Conservation (phyloP, 257 asterid genomes). For the Solanum appendiculatum region DNA sequence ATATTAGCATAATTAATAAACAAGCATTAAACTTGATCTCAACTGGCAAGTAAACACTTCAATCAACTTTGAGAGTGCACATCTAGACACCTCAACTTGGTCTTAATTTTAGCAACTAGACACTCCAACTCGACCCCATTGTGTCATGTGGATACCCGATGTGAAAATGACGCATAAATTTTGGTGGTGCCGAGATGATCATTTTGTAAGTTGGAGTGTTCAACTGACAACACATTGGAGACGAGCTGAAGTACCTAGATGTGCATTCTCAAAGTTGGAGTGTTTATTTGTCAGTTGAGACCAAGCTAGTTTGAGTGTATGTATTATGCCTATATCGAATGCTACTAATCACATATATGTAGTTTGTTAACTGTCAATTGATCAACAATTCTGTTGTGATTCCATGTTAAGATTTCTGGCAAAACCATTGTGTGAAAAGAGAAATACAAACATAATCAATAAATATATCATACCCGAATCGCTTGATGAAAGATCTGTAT, state of each 20-base stretch:
- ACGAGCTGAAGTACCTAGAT: not conserved
- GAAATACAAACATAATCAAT: not conserved
- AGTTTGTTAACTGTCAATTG: not conserved
- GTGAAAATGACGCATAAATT: not conserved
- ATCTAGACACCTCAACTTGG: not conserved
- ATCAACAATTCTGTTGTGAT: not conserved
- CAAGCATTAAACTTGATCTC: not conserved
- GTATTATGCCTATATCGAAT: not conserved
- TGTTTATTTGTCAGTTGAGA: not conserved
- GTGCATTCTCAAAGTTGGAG: not conserved
- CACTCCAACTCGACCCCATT: not conserved
- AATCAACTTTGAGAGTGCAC: not conserved
- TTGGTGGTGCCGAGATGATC: not conserved
- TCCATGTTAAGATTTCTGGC: not conserved
- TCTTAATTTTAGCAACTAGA: not conserved
- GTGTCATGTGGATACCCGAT: not conserved
- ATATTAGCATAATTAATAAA: no score
- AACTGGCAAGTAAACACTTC: not conserved
- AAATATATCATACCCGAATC: constrained; percentile 57
- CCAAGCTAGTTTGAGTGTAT: not conserved
- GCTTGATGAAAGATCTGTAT: constrained; percentile 85
- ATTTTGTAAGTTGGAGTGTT: not conserved
- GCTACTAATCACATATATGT: not conserved
- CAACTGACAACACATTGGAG: not conserved
- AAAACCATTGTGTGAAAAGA: not conserved